These are phyloP conservation scores for Dryadomyces sulphureus DNA, from an alignment of 2,329 filamentous ascomycete genomes.

Conservation along the genomic window DNA sequence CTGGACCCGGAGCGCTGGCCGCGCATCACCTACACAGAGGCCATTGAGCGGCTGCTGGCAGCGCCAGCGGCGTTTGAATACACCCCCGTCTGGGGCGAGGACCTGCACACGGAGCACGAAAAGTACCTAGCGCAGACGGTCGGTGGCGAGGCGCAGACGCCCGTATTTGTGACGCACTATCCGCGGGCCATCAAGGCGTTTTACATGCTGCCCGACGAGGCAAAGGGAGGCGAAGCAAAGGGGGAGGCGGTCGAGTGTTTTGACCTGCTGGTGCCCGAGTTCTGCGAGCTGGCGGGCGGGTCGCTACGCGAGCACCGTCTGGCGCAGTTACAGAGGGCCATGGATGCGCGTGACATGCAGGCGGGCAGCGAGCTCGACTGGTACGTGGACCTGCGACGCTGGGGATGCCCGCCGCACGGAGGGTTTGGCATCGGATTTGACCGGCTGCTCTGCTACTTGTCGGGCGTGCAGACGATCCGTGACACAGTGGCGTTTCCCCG, in stretches of 20 bases:
- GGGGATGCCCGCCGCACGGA: constrained; percentile 83
- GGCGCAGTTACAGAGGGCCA: constrained; percentile 2
- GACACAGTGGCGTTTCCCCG: constrained; percentile 80
- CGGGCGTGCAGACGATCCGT: constrained; percentile 66
- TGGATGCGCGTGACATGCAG: constrained; percentile 6
- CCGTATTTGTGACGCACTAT: constrained; percentile 88
- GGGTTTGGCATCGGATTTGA: constrained; percentile 88
- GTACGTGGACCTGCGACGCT: constrained; percentile 79
- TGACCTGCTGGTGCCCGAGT: constrained; percentile 71
- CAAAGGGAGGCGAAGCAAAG: not conserved
- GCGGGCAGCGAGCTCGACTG: constrained; percentile 43
- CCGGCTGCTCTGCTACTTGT: constrained; percentile 68
- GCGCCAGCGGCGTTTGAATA: constrained; percentile 47
- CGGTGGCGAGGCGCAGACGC: constrained; percentile 32
- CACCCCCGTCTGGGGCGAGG: constrained; percentile 51
- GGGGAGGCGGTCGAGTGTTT: constrained; percentile 66
- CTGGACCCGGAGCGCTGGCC: constrained; percentile 47
- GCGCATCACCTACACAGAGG: constrained; percentile 68
- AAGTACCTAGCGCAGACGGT: constrained; percentile 58
- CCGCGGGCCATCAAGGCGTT: constrained; percentile 84
- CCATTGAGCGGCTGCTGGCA: constrained; percentile 53
- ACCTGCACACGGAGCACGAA: constrained; percentile 85
- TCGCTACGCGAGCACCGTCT: constrained; percentile 69
- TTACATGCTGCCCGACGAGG: constrained; percentile 38
- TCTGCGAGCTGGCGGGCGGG: constrained; percentile 77